Evolutionary conservation across 257 asterid species (phyloP), one percentile per base, ranked within the genome.

Genomic region (Perilla frutescens): DNA sequence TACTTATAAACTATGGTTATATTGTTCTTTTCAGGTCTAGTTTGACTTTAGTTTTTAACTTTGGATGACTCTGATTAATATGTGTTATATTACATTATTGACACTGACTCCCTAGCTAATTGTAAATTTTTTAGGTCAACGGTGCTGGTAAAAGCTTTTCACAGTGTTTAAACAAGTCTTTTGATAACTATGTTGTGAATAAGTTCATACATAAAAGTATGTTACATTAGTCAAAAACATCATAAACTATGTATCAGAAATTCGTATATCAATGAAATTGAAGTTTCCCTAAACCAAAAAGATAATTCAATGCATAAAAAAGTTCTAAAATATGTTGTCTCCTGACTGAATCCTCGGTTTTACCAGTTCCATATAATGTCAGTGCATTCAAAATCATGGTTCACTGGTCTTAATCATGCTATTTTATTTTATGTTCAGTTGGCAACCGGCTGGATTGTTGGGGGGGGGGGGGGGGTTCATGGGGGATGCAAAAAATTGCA

Each of bases 31-130:
- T 56, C 5, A 7, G 32, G 50, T 15, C 26, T 29, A 60, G 49
- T 68, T 53, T 60, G 61, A 37, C 49, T 61, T 72, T 20, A 49
- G 12, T 7, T 72, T 48, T 70, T 26, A 37, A 34, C 20, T 50
- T 61, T 15, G 36, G 40, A 58, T 57, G 29, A 26, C 15, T 26
- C 8, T 55, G 0, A 39, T 20, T 47, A 45, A 14, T 61, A 32
- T 34, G 32, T 66, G 3, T 14, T 5, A 12, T 39, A 13, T 15
- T 55, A 43, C 56, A 57, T 43, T 70, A 29, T 56, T 51, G 64
- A 41, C 44, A 6, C 7, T 32, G 62, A 3, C 51, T 29, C 6
- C 29, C 31, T 69, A 41, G 41, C 64, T 32, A 56, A 41, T 31
- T 41, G 65, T 39, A 15, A 39, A 51, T 44, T 44, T 44, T 44